These are phyloP conservation scores for Notholithocarpus densiflorus DNA, from an alignment of 306 rosid genomes.

Conservation along the genomic window DNA sequence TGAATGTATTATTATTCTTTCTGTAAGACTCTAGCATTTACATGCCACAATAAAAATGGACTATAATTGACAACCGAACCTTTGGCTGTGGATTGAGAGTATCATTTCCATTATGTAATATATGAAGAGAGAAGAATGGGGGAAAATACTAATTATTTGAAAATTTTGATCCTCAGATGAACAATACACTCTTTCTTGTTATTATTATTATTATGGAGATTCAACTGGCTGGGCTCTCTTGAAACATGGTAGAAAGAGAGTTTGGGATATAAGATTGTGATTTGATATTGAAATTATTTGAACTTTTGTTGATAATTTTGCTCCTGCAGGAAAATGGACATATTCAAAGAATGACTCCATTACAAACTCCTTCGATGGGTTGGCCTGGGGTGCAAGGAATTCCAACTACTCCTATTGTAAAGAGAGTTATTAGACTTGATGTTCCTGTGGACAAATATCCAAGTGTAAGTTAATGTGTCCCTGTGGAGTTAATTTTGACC, in stretches of 20 bases:
- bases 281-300: slow-evolving; percentile 1
- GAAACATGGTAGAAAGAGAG: slow-evolving; percentile 16
- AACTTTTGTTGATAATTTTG: slow-evolving; percentile 15
- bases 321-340: slow-evolving; percentile 64
- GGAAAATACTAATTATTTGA: neutral
- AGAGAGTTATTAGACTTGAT: slow-evolving; percentile 80
- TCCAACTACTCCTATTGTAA: slow-evolving; percentile 66
- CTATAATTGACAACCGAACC: neutral
- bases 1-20: neutral
- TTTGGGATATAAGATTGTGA: slow-evolving; percentile 10
- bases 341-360: slow-evolving; percentile 51
- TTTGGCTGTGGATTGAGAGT: neutral
- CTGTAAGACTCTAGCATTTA: neutral
- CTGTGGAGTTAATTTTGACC: slow-evolving; percentile 1
- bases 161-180: neutral
- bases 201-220: neutral
- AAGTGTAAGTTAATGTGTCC: slow-evolving; percentile 48
- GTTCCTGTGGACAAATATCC: slow-evolving; percentile 90
- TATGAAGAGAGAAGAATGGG: neutral
- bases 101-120: neutral
- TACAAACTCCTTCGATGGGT: slow-evolving; percentile 58
- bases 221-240: slow-evolving; percentile 3
- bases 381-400: slow-evolving; percentile 80
- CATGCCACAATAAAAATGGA: no score
- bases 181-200: neutral